Evolutionary conservation across 2,329 filamentous ascomycete species (phyloP).

Genomic region (Triangularia verruculosa): DNA sequence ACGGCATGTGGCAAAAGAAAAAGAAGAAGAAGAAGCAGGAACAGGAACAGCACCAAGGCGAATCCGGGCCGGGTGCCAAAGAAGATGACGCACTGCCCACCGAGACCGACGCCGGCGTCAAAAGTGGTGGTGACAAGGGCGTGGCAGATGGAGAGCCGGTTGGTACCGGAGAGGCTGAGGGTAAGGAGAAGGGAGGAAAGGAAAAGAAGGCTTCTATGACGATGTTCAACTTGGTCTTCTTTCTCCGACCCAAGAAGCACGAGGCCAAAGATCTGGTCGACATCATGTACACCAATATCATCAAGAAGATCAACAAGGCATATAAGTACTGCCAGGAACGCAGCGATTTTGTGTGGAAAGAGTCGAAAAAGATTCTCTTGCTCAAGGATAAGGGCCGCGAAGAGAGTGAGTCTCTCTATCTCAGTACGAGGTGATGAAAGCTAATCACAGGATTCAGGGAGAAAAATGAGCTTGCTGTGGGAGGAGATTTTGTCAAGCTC

Average conservation of each 20-base stretch:
- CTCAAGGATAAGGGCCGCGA: slow-evolving; percentile 81
- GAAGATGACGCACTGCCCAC: slow-evolving; percentile 28
- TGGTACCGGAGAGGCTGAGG: slow-evolving; percentile 44
- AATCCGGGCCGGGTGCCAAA: slow-evolving; percentile 33
- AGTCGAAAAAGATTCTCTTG: slow-evolving; percentile 77
- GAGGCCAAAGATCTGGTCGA: slow-evolving; percentile 75
- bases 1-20: slow-evolving; percentile 72
- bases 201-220: slow-evolving; percentile 73
- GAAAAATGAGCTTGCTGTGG: slow-evolving; percentile 66
- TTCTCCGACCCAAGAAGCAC: slow-evolving; percentile 74
- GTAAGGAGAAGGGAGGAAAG: slow-evolving; percentile 30
- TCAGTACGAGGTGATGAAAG: background rate
- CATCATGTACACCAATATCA: slow-evolving; percentile 78
- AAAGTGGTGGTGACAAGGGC: slow-evolving; percentile 27
- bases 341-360: slow-evolving; percentile 86
- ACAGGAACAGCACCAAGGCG: slow-evolving; percentile 32
- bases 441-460: slow-evolving; percentile 37
- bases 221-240: slow-evolving; percentile 98
- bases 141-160: slow-evolving; percentile 32
- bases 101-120: slow-evolving; percentile 27
- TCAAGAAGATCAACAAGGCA: slow-evolving; percentile 88
- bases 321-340: slow-evolving; percentile 90
- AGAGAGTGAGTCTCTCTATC: slow-evolving; percentile 44
- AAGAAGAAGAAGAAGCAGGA: slow-evolving; percentile 42
- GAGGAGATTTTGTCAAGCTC: slow-evolving; percentile 68